A percentile compares a stretch with the other conserved stretches of the same genome.
These are phyloP conservation scores for Euclidium syriacum DNA, from an alignment of 345 rosid genomes.

Conservation along the genomic window DNA sequence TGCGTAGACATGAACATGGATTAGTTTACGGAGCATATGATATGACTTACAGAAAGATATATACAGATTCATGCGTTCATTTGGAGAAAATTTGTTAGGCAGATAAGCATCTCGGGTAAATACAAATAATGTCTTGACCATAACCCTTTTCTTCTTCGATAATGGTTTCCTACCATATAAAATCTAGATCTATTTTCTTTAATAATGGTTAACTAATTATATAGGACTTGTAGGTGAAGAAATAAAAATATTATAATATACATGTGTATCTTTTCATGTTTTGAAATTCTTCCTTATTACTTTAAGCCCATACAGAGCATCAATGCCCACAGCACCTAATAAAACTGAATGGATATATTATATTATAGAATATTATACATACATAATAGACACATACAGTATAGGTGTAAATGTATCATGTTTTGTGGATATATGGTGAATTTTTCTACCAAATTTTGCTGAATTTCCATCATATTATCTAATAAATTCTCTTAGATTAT, in stretches of 20 bases:
- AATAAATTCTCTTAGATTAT: no score
- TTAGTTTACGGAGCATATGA: not conserved
- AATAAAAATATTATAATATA: not conserved
- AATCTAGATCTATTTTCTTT: not conserved
- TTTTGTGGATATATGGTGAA: no score
- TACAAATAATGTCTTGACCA: not conserved
- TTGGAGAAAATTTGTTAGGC: not conserved
- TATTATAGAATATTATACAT: not conserved
- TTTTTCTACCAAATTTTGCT: no score
- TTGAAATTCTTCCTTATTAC: not conserved
- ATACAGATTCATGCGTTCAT: not conserved
- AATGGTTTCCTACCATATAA: not conserved
- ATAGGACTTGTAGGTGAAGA: not conserved
- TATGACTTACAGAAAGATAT: not conserved
- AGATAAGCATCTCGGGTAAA: not conserved
- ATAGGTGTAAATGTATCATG: no score
- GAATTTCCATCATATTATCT: no score
- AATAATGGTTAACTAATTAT: no score
- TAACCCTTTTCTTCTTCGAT: not conserved
- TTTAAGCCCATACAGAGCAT: conserved; percentile 26
- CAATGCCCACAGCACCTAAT: conserved; percentile 7
- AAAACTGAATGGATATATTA: not conserved
- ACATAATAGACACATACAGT: no score
- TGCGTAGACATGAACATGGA: not conserved
- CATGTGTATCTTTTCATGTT: conserved; percentile 17